Evolutionary conservation across 306 rosid genomes (phyloP).

Genomic region (Ormosia emarginata): DNA sequence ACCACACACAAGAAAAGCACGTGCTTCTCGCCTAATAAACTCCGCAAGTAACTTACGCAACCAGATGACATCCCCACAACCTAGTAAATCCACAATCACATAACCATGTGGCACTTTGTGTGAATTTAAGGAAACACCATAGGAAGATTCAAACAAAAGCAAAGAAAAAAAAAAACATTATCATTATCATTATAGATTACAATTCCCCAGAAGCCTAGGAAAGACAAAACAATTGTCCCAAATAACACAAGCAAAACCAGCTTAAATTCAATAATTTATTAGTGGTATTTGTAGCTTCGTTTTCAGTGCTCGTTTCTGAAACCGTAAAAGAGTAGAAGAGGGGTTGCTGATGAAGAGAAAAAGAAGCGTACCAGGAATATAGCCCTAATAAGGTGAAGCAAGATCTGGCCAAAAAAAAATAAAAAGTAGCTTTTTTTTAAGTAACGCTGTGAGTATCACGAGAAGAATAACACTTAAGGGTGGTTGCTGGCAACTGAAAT

Average conservation of each 20-base stretch:
- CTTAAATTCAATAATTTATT: not conserved
- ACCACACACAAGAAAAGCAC: slow-evolving; percentile 34
- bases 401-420: slow-evolving; percentile 47
- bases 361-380: slow-evolving; percentile 28
- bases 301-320: not conserved
- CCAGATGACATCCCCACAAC: not conserved
- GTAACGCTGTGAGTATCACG: not conserved
- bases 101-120: slow-evolving; percentile 9
- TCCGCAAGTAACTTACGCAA: slow-evolving; percentile 25
- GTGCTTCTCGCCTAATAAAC: slow-evolving; percentile 33
- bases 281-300: no score
- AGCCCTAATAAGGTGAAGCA: slow-evolving; percentile 25
- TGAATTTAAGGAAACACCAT: not conserved
- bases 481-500: slow-evolving; percentile 25
- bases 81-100: not conserved
- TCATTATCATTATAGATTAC: no score
- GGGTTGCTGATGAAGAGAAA: no score
- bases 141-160: not conserved
- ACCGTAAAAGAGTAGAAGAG: not conserved
- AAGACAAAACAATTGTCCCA: not conserved
- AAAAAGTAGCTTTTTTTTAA: not conserved
- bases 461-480: not conserved
- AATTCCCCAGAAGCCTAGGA: not conserved
- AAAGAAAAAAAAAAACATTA: not conserved
- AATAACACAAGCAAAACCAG: not conserved